Evolutionary conservation across 192 early-diverging fungal genomes (phyloP).

Genomic region (Pilaira anomala): DNA sequence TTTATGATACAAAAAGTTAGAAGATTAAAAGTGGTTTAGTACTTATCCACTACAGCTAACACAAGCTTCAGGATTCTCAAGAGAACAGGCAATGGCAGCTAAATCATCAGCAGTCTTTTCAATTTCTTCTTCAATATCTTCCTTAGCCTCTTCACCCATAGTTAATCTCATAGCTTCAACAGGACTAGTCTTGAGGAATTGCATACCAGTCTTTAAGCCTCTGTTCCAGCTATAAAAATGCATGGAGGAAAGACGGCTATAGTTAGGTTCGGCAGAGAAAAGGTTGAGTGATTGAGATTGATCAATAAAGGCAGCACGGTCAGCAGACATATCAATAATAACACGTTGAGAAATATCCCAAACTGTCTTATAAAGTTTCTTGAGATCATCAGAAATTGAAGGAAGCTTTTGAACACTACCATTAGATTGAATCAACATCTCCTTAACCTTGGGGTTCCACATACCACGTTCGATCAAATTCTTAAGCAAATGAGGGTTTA

Average conservation of each 20-base stretch:
- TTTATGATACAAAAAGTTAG: not conserved
- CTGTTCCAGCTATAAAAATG: slow-evolving; percentile 97
- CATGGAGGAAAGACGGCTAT: slow-evolving; percentile 92
- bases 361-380: slow-evolving; percentile 87
- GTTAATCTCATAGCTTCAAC: slow-evolving; percentile 97
- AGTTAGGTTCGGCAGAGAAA: slow-evolving; percentile 85
- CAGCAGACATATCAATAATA: slow-evolving; percentile 94
- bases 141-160: slow-evolving; percentile 70
- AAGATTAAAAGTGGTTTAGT: not conserved
- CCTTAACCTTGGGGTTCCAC: slow-evolving; percentile 92
- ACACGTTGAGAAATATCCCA: slow-evolving; percentile 91
- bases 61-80: slow-evolving; percentile 91
- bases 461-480: slow-evolving; percentile 86
- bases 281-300: slow-evolving; percentile 95
- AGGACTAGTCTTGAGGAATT: slow-evolving; percentile 88
- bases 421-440: slow-evolving; percentile 87
- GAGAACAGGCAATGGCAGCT: slow-evolving; percentile 29
- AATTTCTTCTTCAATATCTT: slow-evolving; percentile 30
- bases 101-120: slow-evolving; percentile 22
- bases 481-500: slow-evolving; percentile 91
- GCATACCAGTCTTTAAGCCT: slow-evolving; percentile 97
- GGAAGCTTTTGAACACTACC: slow-evolving; percentile 81
- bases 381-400: slow-evolving; percentile 80
- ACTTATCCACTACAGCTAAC: slow-evolving; percentile 82
- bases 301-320: slow-evolving; percentile 94